These are phyloP conservation scores for Lupinus albus DNA, from an alignment of 306 rosid genomes.

Conservation along the genomic window DNA sequence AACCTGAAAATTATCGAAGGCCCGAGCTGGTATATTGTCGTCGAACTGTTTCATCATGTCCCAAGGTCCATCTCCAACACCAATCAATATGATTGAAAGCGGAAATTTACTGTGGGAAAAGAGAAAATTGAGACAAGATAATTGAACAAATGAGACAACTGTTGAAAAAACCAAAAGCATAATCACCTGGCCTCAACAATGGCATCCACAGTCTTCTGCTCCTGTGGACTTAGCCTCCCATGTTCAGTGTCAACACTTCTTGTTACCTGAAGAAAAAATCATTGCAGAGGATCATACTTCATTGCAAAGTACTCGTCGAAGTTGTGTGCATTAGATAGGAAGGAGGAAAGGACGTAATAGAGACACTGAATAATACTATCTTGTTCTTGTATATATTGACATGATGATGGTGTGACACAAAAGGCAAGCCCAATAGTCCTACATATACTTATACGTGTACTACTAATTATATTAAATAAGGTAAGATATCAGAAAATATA, in stretches of 20 bases:
- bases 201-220: constrained; percentile 84
- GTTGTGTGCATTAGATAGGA: neutral
- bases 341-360: neutral
- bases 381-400: too few relatives aligned
- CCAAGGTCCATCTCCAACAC: constrained; percentile 99
- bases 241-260: constrained; percentile 82
- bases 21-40: constrained; percentile 90
- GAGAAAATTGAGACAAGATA: constrained; percentile 35
- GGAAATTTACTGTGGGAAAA: constrained; percentile 74
- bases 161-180: constrained; percentile 11
- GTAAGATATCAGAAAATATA: too few relatives aligned
- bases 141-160: constrained; percentile 9
- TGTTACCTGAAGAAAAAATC: constrained; percentile 69
- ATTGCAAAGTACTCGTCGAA: neutral
- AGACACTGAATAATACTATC: neutral
- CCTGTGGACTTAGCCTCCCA: constrained; percentile 86
- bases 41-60: constrained; percentile 95
- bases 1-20: constrained; percentile 93
- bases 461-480: too few relatives aligned
- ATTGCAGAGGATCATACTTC: neutral
- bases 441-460: neutral
- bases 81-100: constrained; percentile 86
- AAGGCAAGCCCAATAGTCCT: neutral
- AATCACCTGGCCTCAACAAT: constrained; percentile 93
- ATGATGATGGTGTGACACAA: neutral